Evolutionary conservation across 2,329 filamentous ascomycete genomes (phyloP), one percentile per base, ranked within the genome.

Genomic region (Tolypocladium sp.): DNA sequence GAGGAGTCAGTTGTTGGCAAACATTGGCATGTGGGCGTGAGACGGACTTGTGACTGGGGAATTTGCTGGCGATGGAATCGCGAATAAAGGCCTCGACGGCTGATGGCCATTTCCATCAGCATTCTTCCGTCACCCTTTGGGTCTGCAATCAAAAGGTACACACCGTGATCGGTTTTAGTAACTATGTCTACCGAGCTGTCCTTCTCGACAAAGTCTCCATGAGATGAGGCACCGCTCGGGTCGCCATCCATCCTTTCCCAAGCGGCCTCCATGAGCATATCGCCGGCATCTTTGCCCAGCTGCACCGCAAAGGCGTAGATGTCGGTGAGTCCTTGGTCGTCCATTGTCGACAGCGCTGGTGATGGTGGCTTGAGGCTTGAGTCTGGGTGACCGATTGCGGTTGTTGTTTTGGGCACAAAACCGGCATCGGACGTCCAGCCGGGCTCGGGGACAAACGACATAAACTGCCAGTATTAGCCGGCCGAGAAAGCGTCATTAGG

Each of bases 151-250:
- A 20, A n/a, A 8, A 17, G 22, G n/a, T 6, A 56, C 73, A 63
- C 72, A 88, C 87, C 86, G 73, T 88, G 82, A 68, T 92, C 89
- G 0, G 87, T 89, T 73, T 91, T 83, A 12, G 88, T 92, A 25
- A 92, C 89, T 62, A 92, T 83, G 69, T 92, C 89, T 13, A 92
- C 89, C 1, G 88, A 81, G 68, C 83, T 91, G 64, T 89, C 85
- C 70, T 92, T 92, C 72, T 91, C 87, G 30, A 66, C 64, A 59
- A 69, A 70, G 6, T 63, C 66, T 2, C 59, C 35, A 38, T 57
- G 63, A 2, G 63, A 60, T 0, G 65, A 64, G 2, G 60, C 54
- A 15, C 59, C 57, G 37, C 53, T 38, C n/a, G 57, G 59, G 37
- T 56, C 53, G n/a, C 65, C 67, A 17, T 67, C 58, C 8, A 71